Conservation (phyloP, 2,329 filamentous ascomycete genomes). For the Scedosporium apiospermum region DNA sequence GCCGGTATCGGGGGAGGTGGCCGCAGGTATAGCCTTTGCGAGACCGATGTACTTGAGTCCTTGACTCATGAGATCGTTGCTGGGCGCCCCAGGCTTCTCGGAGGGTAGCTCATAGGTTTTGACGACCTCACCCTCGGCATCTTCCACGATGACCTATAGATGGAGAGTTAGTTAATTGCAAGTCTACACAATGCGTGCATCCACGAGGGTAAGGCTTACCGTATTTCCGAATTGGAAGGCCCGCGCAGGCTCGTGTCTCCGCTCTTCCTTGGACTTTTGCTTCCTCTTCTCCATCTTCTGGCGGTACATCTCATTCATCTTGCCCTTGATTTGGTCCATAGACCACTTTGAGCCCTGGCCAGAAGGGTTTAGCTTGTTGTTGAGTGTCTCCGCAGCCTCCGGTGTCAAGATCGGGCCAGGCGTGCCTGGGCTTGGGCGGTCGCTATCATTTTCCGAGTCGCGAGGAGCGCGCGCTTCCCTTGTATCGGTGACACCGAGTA, state of each 20-base stretch:
- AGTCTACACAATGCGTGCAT: background rate
- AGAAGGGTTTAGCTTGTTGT: slow-evolving; percentile 14
- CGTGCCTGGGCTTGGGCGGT: slow-evolving; percentile 37
- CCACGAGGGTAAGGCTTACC: slow-evolving; percentile 29
- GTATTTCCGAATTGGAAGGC: slow-evolving; percentile 82
- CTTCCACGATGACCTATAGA: slow-evolving; percentile 69
- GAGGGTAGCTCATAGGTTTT: slow-evolving; percentile 70
- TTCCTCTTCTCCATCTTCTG: slow-evolving; percentile 56
- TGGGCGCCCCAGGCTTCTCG: slow-evolving; percentile 31
- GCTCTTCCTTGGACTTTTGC: slow-evolving; percentile 43
- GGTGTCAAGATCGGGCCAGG: slow-evolving; percentile 12
- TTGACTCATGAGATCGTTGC: slow-evolving; percentile 28
- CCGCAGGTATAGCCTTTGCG: slow-evolving; percentile 18
- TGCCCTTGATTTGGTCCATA: slow-evolving; percentile 35
- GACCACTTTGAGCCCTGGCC: slow-evolving; percentile 18
- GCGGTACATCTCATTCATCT: slow-evolving; percentile 41
- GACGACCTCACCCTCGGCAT: slow-evolving; percentile 77
- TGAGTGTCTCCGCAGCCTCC: slow-evolving; percentile 12
- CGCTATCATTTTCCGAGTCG: slow-evolving; percentile 73
- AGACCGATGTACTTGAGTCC: slow-evolving; percentile 47
- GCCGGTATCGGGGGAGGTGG: background rate
- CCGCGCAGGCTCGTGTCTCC: slow-evolving; percentile 61
- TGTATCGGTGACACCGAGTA: slow-evolving; percentile 55
- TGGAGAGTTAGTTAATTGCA: slow-evolving; percentile 16
- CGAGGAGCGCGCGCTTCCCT: slow-evolving; percentile 35